Evolutionary conservation across 768 basidiomycete genomes (phyloP), one percentile per base, ranked within the genome.

Genomic region (Dendrothele bispora): DNA sequence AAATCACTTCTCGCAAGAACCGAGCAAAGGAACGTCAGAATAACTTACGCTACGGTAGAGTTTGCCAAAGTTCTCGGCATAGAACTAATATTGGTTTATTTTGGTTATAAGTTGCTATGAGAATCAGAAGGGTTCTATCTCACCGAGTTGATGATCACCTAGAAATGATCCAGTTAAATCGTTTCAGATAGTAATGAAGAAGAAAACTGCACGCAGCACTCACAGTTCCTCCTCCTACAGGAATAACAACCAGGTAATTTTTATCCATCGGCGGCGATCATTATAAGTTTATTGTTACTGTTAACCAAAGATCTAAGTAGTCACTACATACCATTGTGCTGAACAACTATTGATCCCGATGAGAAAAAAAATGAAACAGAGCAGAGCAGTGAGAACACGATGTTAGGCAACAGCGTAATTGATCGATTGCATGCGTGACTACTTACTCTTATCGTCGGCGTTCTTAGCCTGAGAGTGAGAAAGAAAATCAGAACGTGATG

Each of bases 31-130:
- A 20, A n/a, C n/a, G n/a, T 18, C 18, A 25, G 12, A 7, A 29
- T 30, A 15, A 48, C 61, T 21, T 43, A 66, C 64, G 52, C 65
- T 66, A 17, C 68, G 64, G 49, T 70, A 71, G 41, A 71, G 59
- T 48, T 71, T 71, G 26, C 68, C 68, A 43, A 70, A 70, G 55
- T 70, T 64, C 55, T 70, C 67, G 8, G 61, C 67, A 41, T 71
- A 71, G 66, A 71, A 71, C 68, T 69, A 29, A 7, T 5, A n/a
- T n/a, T n/a, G n/a, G n/a, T n/a, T n/a, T 12, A 39, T 10, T 18
- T 10, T 10, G 11, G n/a, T n/a, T n/a, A n/a, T n/a, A n/a, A n/a
- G n/a, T n/a, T 8, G 12, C 18, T 21, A 24, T 10, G 18, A 6
- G 20, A n/a, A 17, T 17, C 10, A 6, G 25, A 10, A 22, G 20